A percentile compares a stretch with the other conserved stretches of the same genome.
Evolutionary conservation across 1,284 basidiomycete species (phyloP).

Genomic region (Sanghuangporus sanghuang): DNA sequence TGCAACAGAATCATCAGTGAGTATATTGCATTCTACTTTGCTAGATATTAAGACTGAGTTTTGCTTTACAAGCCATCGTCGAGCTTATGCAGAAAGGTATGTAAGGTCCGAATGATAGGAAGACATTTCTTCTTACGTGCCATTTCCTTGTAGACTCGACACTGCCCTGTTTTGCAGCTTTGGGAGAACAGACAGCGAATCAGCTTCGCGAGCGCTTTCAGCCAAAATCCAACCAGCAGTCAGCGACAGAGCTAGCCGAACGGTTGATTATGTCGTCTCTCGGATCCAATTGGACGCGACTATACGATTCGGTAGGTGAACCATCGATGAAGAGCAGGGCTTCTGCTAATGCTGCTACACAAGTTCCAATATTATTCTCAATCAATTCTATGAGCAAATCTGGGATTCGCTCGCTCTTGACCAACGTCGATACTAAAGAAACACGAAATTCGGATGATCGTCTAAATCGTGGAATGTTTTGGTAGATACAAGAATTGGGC

Average conservation of each 20-base stretch:
- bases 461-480: not conserved
- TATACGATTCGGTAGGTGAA: slow-evolving; percentile 81
- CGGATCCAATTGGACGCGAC: slow-evolving; percentile 87
- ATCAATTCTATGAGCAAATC: slow-evolving; percentile 18
- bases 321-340: not conserved
- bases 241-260: slow-evolving; percentile 88
- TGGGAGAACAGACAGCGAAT: slow-evolving; percentile 86
- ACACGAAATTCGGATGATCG: too few relatives aligned
- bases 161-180: slow-evolving; percentile 88
- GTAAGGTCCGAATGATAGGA: slow-evolving; percentile 14
- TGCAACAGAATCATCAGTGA: slow-evolving; percentile 94
- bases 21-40: slow-evolving; percentile 25
- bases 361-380: slow-evolving; percentile 63
- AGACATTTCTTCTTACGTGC: not conserved
- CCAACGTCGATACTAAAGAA: not conserved
- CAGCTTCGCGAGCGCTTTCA: slow-evolving; percentile 93
- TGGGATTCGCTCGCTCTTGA: not conserved
- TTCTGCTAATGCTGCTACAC: slow-evolving; percentile 38
- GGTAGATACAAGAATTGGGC: not conserved
- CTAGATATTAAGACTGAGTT: slow-evolving; percentile 10
- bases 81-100: slow-evolving; percentile 94
- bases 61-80: slow-evolving; percentile 62
- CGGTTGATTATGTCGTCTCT: slow-evolving; percentile 82
- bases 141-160: slow-evolving; percentile 67
- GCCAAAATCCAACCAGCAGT: slow-evolving; percentile 80